Conservation (phyloP, 164 flowering plant genomes). For the Tetracentron sinense region DNA sequence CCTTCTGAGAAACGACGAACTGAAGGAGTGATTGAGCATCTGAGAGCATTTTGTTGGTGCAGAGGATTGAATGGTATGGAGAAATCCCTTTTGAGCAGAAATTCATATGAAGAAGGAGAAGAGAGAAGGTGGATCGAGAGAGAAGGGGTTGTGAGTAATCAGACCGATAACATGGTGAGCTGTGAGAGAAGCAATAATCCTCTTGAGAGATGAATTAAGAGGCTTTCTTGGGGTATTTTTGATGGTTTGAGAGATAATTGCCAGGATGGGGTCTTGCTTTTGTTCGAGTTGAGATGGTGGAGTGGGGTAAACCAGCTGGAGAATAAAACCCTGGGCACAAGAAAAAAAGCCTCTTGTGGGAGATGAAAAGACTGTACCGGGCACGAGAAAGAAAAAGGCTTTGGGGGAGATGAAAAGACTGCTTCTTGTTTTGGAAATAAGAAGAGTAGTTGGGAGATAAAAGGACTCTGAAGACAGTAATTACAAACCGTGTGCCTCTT, state of each 20-base stretch:
- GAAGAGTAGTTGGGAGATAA: no score
- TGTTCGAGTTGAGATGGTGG: constrained; percentile 15
- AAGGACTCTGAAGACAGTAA: no score
- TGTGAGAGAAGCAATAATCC: constrained; percentile 49
- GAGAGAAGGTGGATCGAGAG: constrained; percentile 46
- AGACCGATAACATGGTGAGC: no score
- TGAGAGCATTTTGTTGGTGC: constrained; percentile 34
- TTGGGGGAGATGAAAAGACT: no score
- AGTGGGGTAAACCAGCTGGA: constrained; percentile 13
- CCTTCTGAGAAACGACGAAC: constrained; percentile 55
- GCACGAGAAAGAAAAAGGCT: no score
- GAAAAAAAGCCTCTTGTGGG: neutral
- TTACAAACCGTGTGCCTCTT: no score
- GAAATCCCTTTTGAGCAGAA: constrained; percentile 42
- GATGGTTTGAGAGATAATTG: constrained; percentile 50
- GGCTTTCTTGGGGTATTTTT: constrained; percentile 31
- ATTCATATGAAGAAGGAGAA: no score
- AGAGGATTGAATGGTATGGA: constrained; percentile 52
- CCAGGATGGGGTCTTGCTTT: constrained; percentile 31
- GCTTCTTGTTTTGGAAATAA: no score
- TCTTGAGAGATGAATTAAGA: constrained; percentile 36
- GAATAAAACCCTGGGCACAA: constrained; percentile 8
- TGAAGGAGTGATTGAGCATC: constrained; percentile 43
- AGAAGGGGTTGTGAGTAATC: no score
- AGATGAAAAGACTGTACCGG: no score